Evolutionary conservation across 495 filamentous ascomycete species (phyloP), one percentile per base, ranked within the genome.

Genomic region (Aspergillus saccharolyticus): DNA sequence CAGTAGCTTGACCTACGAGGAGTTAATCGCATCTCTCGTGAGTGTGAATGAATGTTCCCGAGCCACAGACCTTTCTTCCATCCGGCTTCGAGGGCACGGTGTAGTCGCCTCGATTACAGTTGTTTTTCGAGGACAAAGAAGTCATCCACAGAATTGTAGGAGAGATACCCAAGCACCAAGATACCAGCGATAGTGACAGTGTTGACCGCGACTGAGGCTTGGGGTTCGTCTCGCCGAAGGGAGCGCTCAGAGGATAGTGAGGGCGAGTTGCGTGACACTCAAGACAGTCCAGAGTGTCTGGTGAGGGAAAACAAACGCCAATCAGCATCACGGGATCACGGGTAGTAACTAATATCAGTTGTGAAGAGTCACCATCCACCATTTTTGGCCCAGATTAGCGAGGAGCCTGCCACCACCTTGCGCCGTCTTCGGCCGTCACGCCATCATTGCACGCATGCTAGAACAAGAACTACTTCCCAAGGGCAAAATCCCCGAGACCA

Each of bases 401-500:
- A 61, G 28, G 73, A 74, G 10, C 33, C 33, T 14, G 62, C 59
- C 33, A 67, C 65, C 14, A 83, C 78, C 60, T 84, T 83, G 64
- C 63, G 70, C 6, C 68, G 58, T 61, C 70, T 74, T 51, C 70
- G 70, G 10, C 65, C 65, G 0, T 85, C 73, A 52, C 73, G 75
- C 53, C 70, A 66, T 2, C 80, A 53, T 17, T 81, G 80, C 18
- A 73, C 66, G 14, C 80, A 77, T 19, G 70, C 63, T n/a, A 76
- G 21, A 18, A 80, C 58, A 25, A 86, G 63, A 22, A 85, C 70
- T 20, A 83, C 46, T 28, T 4, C 67, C 62, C 18, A 78, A 69
- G 3, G 82, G 82, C 6, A 81, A 64, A 8, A 83, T 70, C 9
- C 73, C 70, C 17, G 84, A 70, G 47, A 86, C 76, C 1, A 72